Conservation (phyloP, 139 green algal species). For the Coccomyxa sp. region DNA sequence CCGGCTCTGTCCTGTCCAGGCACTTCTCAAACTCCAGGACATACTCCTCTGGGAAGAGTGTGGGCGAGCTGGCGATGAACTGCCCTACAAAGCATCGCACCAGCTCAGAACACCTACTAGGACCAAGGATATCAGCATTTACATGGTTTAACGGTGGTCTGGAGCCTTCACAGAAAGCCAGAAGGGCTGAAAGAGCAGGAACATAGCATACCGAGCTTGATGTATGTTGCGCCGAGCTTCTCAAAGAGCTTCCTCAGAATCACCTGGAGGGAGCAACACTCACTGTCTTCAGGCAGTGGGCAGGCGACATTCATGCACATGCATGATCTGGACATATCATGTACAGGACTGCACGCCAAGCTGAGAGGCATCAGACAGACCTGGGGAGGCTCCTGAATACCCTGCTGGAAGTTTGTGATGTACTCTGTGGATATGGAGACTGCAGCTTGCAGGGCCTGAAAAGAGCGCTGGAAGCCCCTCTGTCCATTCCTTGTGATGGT, state of each 20-base stretch:
- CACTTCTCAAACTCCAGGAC: slow-evolving; percentile 96
- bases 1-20: slow-evolving; percentile 83
- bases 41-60: slow-evolving; percentile 92
- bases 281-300: background rate
- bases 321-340: background rate
- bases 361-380: background rate
- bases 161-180: background rate
- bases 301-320: background rate
- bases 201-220: slow-evolving; percentile 76
- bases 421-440: background rate
- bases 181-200: background rate
- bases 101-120: no score
- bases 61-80: slow-evolving; percentile 91
- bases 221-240: slow-evolving; percentile 88
- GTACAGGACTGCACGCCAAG: background rate
- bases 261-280: background rate
- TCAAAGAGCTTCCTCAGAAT: slow-evolving; percentile 89
- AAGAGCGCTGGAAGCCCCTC: background rate
- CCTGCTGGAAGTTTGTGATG: background rate
- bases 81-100: no score
- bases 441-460: slow-evolving; percentile 3
- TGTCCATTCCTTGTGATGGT: background rate
- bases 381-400: slow-evolving; percentile 1
- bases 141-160: no score
- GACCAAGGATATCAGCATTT: no score